Percentiles rank a stretch among this genome's conserved stretches.
Evolutionary conservation across 2,329 filamentous ascomycete species (phyloP).

Genomic region (Bipolaris cookei): DNA sequence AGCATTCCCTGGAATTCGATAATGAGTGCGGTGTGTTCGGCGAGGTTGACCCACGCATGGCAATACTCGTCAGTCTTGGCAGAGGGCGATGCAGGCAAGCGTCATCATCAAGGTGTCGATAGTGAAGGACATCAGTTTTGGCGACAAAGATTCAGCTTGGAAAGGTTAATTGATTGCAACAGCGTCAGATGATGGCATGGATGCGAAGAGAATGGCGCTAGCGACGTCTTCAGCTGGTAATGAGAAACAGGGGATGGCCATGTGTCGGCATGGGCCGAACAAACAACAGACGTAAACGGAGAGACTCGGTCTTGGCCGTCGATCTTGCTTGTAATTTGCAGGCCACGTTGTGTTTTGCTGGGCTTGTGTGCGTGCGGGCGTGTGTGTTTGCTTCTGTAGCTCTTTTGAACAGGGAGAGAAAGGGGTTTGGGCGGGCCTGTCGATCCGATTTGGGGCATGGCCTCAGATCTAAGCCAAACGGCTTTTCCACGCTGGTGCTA

Average conservation of each 20-base stretch:
- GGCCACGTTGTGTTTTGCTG: slow-evolving; percentile 13
- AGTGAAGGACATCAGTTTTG: too few relatives aligned
- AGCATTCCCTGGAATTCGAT: slow-evolving; percentile 23
- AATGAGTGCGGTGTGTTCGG: slow-evolving; percentile 34
- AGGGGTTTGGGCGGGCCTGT: slow-evolving; percentile 38
- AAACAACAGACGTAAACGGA: not conserved
- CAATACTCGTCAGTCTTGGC: slow-evolving; percentile 27
- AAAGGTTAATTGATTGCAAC: too few relatives aligned
- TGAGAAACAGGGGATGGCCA: not conserved
- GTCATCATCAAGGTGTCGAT: slow-evolving; percentile 30
- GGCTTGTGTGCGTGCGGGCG: not conserved
- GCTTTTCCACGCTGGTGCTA: slow-evolving; percentile 38
- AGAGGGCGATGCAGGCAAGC: slow-evolving; percentile 20
- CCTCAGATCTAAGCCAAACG: slow-evolving; percentile 45
- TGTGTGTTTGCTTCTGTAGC: slow-evolving; percentile 24
- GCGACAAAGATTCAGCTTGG: too few relatives aligned
- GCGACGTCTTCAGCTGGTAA: slow-evolving; percentile 2
- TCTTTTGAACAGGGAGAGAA: slow-evolving; percentile 15
- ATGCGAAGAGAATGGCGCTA: slow-evolving; percentile 14
- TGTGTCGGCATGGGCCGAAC: slow-evolving; percentile 12
- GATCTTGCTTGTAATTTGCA: slow-evolving; percentile 9
- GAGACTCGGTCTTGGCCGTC: slow-evolving; percentile 5
- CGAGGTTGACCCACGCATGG: slow-evolving; percentile 34
- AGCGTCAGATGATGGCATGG: not conserved
- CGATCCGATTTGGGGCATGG: slow-evolving; percentile 42